Evolutionary conservation across 176 grass and related monocot genomes (phyloP), one percentile per base, ranked within the genome.

Genomic region (Triticum monococcum): DNA sequence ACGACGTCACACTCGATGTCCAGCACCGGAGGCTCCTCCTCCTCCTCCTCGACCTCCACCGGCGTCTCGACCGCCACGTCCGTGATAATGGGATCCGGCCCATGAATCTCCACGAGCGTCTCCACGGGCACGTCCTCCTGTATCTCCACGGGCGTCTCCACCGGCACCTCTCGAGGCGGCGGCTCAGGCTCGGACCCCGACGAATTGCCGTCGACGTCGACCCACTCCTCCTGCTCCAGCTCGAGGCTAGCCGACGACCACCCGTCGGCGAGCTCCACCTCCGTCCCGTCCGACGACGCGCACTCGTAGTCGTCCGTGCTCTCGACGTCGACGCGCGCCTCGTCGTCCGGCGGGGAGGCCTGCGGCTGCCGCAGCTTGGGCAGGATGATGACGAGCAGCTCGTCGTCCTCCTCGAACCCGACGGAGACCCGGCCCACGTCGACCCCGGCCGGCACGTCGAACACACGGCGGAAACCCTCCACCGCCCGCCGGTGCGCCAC

Each of bases 371-470:
- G 59, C 17, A 81, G 18, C 89, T 98, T 98, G 65, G 95, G 95
- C 85, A 98, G 79, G 84, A 94, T 82, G 87, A 95, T 80, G 72
- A 98, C 64, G 57, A 98, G 89, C 68, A 95, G 40, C n/a, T 23
- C 87, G 26, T 93, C 87, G 13, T 95, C 95, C 89, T 98, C 93
- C 71, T 90, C 87, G 83, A 92, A 95, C 7, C 93, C 87, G 57
- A 85, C 89, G 72, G 81, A 26, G 35, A 95, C 92, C 33, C 65
- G 73, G 46, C 43, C 86, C 59, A 86, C 66, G 11, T 81, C 80
- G 8, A 86, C 95, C 13, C 77, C 87, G 40, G 40, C 22, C 8
- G 95, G 91, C 73, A 98, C 90, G 48, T 22, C 79, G 78, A 98
- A 95, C 59, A 68, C 86, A 68, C 91, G 87, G 26, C 72, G 38